phyloP scores from a whole-genome alignment of 1,139 yeast genomes.

The Suhomyces taliae region DNA sequence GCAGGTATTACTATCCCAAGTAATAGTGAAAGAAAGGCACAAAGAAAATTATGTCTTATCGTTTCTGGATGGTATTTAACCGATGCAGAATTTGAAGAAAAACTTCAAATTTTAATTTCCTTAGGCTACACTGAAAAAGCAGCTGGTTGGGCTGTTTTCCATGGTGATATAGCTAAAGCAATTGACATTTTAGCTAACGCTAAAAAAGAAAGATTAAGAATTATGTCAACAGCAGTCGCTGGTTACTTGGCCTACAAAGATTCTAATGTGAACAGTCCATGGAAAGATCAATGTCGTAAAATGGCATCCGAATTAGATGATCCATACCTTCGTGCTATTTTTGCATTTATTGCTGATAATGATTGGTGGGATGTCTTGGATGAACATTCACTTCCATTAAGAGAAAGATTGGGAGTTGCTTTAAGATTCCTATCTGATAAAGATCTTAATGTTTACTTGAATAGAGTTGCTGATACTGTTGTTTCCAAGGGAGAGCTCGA shows the following conservation, averaged over 20 bases:
- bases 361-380: constrained; percentile 97
- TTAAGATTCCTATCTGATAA: constrained; percentile 78
- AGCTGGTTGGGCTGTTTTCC: constrained; percentile 97
- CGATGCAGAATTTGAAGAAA: constrained; percentile 70
- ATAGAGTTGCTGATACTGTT: constrained; percentile 69
- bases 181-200: constrained; percentile 66
- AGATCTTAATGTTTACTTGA: constrained; percentile 68
- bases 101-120: constrained; percentile 55
- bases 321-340: constrained; percentile 87
- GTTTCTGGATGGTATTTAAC: constrained; percentile 94
- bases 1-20: constrained; percentile 48
- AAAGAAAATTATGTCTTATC: constrained; percentile 75
- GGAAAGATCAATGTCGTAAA: constrained; percentile 91
- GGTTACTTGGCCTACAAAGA: constrained; percentile 82
- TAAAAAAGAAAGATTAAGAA: constrained; percentile 59
- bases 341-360: constrained; percentile 90
- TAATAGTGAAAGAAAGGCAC: constrained; percentile 54
- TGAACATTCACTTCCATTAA: constrained; percentile 81
- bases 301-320: constrained; percentile 85
- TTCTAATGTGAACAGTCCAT: constrained; percentile 65
- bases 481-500: constrained; percentile 81
- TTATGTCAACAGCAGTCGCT: constrained; percentile 93
- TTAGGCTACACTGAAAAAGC: constrained; percentile 79
- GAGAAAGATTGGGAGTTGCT: constrained; percentile 90
- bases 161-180: constrained; percentile 82